Evolutionary conservation across 805 yeast genomes (phyloP).

Genomic region (Candida patagonica): DNA sequence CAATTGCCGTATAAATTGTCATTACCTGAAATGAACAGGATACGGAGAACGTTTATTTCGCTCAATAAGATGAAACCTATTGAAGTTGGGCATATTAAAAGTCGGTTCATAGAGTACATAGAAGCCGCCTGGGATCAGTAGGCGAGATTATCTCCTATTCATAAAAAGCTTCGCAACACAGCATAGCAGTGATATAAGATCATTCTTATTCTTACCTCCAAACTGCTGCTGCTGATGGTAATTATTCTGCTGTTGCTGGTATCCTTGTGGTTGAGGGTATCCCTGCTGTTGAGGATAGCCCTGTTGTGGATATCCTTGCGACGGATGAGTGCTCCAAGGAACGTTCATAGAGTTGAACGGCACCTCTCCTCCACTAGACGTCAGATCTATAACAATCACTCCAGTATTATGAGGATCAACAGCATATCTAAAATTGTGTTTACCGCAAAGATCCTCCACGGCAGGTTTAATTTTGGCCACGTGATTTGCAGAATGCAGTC

Average conservation of each 20-base stretch:
- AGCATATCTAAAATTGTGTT: slow-evolving; percentile 50
- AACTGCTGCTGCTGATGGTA: slow-evolving; percentile 4
- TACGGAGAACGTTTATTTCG: slow-evolving; percentile 73
- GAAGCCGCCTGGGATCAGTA: too few relatives aligned
- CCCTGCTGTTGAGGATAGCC: slow-evolving; percentile 12
- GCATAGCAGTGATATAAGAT: neutral
- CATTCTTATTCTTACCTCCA: neutral
- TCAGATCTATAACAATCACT: slow-evolving; percentile 61
- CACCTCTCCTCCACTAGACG: slow-evolving; percentile 31
- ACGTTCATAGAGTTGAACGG: slow-evolving; percentile 22
- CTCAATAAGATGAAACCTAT: slow-evolving; percentile 72
- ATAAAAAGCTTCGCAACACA: neutral
- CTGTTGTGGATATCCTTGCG: slow-evolving; percentile 16
- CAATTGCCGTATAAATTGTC: slow-evolving; percentile 59
- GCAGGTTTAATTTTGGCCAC: slow-evolving; percentile 88
- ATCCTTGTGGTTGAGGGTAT: slow-evolving; percentile 9
- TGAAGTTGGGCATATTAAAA: slow-evolving; percentile 56
- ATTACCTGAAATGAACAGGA: slow-evolving; percentile 71
- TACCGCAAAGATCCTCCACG: slow-evolving; percentile 63
- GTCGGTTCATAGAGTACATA: slow-evolving; percentile 64
- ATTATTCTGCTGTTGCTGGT: slow-evolving; percentile 8
- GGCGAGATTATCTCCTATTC: too few relatives aligned
- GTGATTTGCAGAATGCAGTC: slow-evolving; percentile 72
- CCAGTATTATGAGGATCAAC: slow-evolving; percentile 71
- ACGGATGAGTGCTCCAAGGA: slow-evolving; percentile 9